A percentile compares a stretch with the other conserved stretches of the same genome.
Evolutionary conservation across 495 filamentous ascomycete species (phyloP).

Genomic region (Lasiosphaeria ovina): DNA sequence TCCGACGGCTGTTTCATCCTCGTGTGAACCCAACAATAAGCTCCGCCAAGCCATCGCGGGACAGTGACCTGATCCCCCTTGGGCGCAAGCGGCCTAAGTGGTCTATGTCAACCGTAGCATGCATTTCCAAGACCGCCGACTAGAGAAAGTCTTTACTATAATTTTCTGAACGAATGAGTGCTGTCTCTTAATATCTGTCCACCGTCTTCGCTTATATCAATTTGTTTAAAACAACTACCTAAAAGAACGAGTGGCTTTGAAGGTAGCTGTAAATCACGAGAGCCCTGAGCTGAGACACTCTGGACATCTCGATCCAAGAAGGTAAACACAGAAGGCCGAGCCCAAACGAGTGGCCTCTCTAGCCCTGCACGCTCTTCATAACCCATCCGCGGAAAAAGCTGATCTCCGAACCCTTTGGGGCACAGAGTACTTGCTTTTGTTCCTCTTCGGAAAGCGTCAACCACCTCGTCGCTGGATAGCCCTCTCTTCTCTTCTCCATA

Average conservation of each 20-base stretch:
- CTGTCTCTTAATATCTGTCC: constrained; percentile 1
- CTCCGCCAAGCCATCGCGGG: too few species aligned
- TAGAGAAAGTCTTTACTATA: too few species aligned
- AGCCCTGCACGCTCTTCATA: neutral
- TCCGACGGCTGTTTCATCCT: too few species aligned
- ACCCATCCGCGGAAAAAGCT: neutral
- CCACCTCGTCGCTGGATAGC: neutral
- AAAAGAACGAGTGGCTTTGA: constrained; percentile 20
- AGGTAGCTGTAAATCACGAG: constrained; percentile 3
- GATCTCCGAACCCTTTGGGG: neutral
- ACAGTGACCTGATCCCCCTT: too few species aligned
- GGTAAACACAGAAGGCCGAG: neutral
- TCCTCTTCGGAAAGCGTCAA: neutral
- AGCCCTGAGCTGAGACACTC: neutral
- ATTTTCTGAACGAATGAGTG: neutral
- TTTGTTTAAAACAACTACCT: constrained; percentile 17
- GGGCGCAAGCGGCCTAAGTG: too few species aligned
- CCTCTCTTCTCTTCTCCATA: neutral
- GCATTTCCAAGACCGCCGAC: too few species aligned
- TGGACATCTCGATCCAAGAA: neutral
- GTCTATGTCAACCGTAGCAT: too few species aligned
- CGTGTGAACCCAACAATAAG: too few species aligned
- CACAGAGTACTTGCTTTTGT: neutral
- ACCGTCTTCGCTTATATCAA: constrained; percentile 6
- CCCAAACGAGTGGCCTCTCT: constrained; percentile 1